Evolutionary conservation across 441 rosid genomes (phyloP), one percentile per base, ranked within the genome.

Genomic region (Jatropha podagrica): DNA sequence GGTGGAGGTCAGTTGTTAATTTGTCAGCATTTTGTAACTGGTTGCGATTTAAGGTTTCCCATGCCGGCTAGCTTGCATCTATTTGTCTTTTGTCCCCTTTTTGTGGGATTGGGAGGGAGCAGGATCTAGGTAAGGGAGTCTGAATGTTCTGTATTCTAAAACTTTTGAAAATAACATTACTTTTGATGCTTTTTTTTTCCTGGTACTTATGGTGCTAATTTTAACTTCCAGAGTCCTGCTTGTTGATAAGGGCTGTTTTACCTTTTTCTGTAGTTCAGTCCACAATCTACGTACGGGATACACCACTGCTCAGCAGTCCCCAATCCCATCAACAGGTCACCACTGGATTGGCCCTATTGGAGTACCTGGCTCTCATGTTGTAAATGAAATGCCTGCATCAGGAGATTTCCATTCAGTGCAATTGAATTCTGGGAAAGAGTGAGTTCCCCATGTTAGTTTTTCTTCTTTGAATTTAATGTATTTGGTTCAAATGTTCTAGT

Each of bases 361-460:
- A 60, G 55, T 81, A 51, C 68, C 83, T 37, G 76, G 81, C 69
- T 83, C 69, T 76, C 77, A 51, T 40, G 76, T 69, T 14, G 80
- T 54, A 18, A 74, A 82, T 59, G 83, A 83, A 68, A 71, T 81
- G 67, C 84, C 82, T 37, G 80, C 78, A 20, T 59, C 78, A 44
- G 74, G 58, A 12, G 60, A 70, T 70, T 67, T 73, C 68, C 81
- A 76, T 73, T 75, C 82, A n/a, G 48, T 77, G 72, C 84, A 41
- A 51, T 65, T 77, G 44, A 77, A 82, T 71, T 67, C 72, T 18
- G 77, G 68, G 73, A 74, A 71, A 48, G 75, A 77, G 87, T 83
- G 40, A 75, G 89, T 60, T 52, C 59, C 52, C 55, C 60, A 26
- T 48, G 37, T 26, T 38, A n/a, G 18, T 20, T 12, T 9, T 12